A percentile compares a stretch with the other conserved stretches of the same genome.
These are phyloP conservation scores for Artomyces pyxidatus DNA, from an alignment of 768 basidiomycete genomes.

Conservation along the genomic window DNA sequence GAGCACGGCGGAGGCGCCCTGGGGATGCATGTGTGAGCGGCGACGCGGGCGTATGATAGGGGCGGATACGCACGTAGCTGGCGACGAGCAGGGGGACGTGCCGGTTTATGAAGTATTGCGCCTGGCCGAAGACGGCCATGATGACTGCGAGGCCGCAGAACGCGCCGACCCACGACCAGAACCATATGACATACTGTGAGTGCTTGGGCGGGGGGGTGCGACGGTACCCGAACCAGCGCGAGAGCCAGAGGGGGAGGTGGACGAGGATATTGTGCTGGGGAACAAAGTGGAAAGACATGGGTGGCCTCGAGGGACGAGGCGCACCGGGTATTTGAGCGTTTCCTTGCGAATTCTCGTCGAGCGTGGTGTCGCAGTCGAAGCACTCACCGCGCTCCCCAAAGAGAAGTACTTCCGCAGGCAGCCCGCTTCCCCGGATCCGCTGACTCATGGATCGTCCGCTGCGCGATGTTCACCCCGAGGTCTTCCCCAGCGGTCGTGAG, in stretches of 20 bases:
- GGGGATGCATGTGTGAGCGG: not conserved
- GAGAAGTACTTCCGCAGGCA: no score
- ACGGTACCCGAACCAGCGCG: not conserved
- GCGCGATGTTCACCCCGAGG: no score
- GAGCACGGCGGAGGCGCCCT: conserved; percentile 51
- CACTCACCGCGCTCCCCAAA: no score
- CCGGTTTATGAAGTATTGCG: conserved; percentile 37
- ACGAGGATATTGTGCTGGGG: not conserved
- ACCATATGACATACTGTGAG: conserved; percentile 32
- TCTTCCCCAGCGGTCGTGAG: no score
- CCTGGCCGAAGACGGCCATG: conserved; percentile 40
- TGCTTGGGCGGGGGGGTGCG: conserved; percentile 22
- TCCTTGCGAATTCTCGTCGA: no score
- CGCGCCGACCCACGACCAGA: conserved; percentile 47
- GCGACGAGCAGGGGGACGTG: conserved; percentile 40
- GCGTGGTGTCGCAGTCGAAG: no score
- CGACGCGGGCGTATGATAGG: not conserved
- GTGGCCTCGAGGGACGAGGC: no score
- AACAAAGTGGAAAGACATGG: no score
- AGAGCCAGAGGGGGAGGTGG: not conserved
- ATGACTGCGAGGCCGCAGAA: conserved; percentile 42
- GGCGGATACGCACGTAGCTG: conserved; percentile 32
- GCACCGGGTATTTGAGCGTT: no score
- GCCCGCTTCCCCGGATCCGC: no score
- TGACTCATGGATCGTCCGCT: no score